Evolutionary conservation across 2,329 filamentous ascomycete species (phyloP), one percentile per base, ranked within the genome.

Genomic region (Arthroderma sp.): DNA sequence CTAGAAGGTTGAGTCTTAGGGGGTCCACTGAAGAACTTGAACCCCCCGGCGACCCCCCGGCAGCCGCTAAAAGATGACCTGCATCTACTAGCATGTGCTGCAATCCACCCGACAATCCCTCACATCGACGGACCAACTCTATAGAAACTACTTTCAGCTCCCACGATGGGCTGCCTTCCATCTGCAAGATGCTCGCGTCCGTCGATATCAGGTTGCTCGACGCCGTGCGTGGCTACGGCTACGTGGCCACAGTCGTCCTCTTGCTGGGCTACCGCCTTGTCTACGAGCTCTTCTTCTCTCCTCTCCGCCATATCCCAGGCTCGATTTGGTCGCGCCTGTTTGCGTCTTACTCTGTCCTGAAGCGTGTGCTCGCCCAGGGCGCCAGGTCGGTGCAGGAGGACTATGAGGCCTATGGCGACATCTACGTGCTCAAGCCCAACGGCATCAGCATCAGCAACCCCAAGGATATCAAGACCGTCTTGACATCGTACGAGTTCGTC

Each of bases 341-440:
- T 7, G 28, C 52, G 5, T 33, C 28, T 28, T 28, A 54, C 35
- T 35, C 52, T 19, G 35, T 54, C 35, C 52, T 54, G 31, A 54
- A 54, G 52, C 52, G 52, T 31, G 52, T 54, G 52, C 52, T 54
- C 52, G 52, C 52, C 52, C 28, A 54, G 15, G 52, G 52, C 28
- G 15, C 52, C 28, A 38, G 35, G 35, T 54, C 52, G 11, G 52
- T 54, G 28, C 52, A 38, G 28, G 31, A 28, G 21, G 52, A 54
- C 35, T 54, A 54, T 25, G 25, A 54, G 21, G 1, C 2, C 7
- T 54, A 54, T 19, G 52, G 52, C 28, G 35, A 39, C 15, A 54
- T 54, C 52, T 54, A 54, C 35, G 52, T 54, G 15, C 52, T 33
- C 21, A 35, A 39, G 21, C 52, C 52, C 15, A 19, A 35, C 19